Base-by-base conservation (phyloP, 2,329 filamentous ascomycete species). In the Neonectria faginata region DNA sequence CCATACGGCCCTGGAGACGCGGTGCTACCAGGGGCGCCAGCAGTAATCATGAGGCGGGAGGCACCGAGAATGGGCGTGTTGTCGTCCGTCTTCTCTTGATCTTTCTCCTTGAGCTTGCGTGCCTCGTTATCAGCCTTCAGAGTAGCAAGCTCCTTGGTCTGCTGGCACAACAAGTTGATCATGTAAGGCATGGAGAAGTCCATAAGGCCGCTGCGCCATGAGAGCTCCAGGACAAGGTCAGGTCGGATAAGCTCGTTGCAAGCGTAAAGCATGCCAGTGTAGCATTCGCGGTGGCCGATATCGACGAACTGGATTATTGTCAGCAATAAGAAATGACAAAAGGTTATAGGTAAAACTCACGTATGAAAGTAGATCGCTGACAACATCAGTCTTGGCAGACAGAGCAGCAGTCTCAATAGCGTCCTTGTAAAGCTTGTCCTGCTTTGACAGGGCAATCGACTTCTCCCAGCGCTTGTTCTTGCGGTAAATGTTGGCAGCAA, bases 391-490 rank as follows among this genome's bases (percentile, higher is more conserved):
- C 87, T 98, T 98, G 77, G 87, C 86, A 56, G 95, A 98, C 60
- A 97, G 92, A 29, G 96, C 96, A 33, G 97, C 89, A 14, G 96
- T 99, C 86, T 99, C 96, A 68, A 99, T 98, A 27, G 97, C 96
- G 82, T 99, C 96, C 86, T 97, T 98, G 91, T 96, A 99, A 16
- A 99, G 86, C 88, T 97, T 98, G 85, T 99, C 96, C 80, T 99
- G 95, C 87, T 99, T 99, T 16, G 95, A 98, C 51, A 99, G 85
- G 36, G 93, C 89, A 79, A 99, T 99, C 4, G 94, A 97, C 84
- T 98, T 98, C 84, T 98, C 95, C 97, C 97, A 99, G 69, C 96
- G 89, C 91, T 98, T 98, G 86, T 97, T 98, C 88, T 98, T 99
- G 79, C 97, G 94, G 85, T 98, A 99, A 80, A 99, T 99, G 82